These are phyloP conservation scores for Cardamine chenopodiifolia DNA, from an alignment of 345 rosid genomes.

Conservation along the genomic window DNA sequence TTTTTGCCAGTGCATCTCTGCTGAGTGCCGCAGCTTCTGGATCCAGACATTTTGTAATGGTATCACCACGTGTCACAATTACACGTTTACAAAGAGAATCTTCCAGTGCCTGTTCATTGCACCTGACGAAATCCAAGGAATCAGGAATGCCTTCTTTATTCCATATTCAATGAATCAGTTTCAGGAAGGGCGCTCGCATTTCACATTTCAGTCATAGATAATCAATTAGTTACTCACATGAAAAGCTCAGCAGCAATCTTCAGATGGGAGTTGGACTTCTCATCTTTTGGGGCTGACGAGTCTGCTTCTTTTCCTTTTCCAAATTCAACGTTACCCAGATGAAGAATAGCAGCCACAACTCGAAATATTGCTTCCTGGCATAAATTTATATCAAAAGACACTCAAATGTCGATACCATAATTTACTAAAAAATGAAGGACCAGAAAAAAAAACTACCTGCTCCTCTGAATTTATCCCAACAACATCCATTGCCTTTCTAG, in stretches of 20 bases:
- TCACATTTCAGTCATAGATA: conserved; percentile 29
- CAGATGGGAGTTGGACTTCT: conserved; percentile 79
- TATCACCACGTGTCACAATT: conserved; percentile 91
- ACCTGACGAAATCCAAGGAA: conserved; percentile 56
- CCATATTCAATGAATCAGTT: not conserved
- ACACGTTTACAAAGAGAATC: conserved; percentile 97
- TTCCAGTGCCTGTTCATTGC: conserved; percentile 83
- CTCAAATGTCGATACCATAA: conserved; percentile 6
- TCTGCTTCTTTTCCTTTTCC: conserved; percentile 84
- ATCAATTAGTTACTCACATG: conserved; percentile 51
- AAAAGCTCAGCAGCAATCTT: conserved; percentile 89
- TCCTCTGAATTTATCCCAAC: conserved; percentile 87
- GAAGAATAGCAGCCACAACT: conserved; percentile 95
- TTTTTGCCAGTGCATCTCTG: conserved; percentile 96
- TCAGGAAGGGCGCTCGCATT: conserved; percentile 3
- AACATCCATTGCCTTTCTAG: conserved; percentile 92
- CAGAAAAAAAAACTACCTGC: conserved; percentile 61
- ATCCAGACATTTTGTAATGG: conserved; percentile 89
- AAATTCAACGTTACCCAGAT: conserved; percentile 93
- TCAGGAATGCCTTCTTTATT: conserved; percentile 36
- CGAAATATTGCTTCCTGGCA: conserved; percentile 84
- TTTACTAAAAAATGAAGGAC: not conserved
- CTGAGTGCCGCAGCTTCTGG: conserved; percentile 82
- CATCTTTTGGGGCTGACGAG: conserved; percentile 93
- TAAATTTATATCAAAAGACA: conserved; percentile 19